Base-by-base conservation (phyloP, 768 basidiomycete genomes). In the Cyclocybe aegerita region DNA sequence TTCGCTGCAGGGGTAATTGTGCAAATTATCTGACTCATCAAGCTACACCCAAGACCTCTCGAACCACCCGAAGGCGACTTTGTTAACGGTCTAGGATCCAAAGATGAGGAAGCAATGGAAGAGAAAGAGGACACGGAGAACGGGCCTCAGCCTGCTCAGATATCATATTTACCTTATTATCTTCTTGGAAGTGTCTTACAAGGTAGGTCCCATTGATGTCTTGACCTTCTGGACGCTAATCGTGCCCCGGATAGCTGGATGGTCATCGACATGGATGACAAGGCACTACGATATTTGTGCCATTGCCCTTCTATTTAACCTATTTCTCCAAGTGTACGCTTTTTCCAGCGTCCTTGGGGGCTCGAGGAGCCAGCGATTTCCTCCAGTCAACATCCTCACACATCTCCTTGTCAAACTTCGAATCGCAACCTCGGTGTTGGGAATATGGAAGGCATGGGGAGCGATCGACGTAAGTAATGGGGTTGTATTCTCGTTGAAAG, bases 391-490 rank as follows among this genome's bases (percentile, higher is more conserved):
- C 38, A 29, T 55, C 4, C 38, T 47, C 8, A 55, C 54, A 14
- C 50, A 55, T 16, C 36, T 47, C 8, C 32, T 51, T 8, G 49
- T 51, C 14, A 47, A 50, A 44, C 10, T 51, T 11, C 14, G 45
- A 34, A 51, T 55, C 12, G 54, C 54, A 12, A 15, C 42, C 30
- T 42, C 49, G 2, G 46, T 50, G 4, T 39, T 55, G 8, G 50
- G 39, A 31, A 33, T 55, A 2, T 55, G 49, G 54, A 55, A 51
- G 31, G 38, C 50, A 4, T 48, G 54, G 49, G 54, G 54, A 1
- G 54, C 49, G 2, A 11, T 55, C 8, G 54, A 55, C 43, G 54
- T 55, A 29, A 42, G 35, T 46, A 7, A 16, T 38, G n/a, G 14
- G 9, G 8, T 17, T 6, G n/a, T 15, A 10, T 46, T 14, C 30